Base-by-base conservation (phyloP, 768 basidiomycete species). In the Suillus hirtellus region DNA sequence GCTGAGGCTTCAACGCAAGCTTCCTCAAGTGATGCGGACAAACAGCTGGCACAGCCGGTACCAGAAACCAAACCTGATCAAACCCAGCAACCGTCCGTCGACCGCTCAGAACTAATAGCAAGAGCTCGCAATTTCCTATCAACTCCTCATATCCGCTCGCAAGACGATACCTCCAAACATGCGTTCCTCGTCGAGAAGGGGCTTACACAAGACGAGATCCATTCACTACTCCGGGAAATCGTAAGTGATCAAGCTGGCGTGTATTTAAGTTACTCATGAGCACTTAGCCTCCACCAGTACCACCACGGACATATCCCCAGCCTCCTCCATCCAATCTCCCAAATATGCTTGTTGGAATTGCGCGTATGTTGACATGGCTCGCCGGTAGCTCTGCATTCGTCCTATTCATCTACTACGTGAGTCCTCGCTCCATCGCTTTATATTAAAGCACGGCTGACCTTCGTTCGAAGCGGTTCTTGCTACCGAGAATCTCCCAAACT, bases 271-370 rank as follows among this genome's bases (percentile, higher is more conserved):
- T 14, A 19, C 49, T 52, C n/a, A 49, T 58, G 61, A 27, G n/a
- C 38, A 72, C 72, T 17, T 70, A 77, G 69, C 68, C 73, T 12
- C 89, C 88, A 10, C 63, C 73, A 6, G 74, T 93, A 42, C 90
- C 90, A 21, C 89, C 90, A 0, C 82, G 89, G 66, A 86, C 87
- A 55, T 93, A 93, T 68, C 90, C 90, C 4, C 84, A 83, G 64
- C 82, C 80, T 12, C 84, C 86, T 5, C 89, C 89, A 3, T 92
- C 90, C 3, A 85, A 83, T 67, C 75, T 93, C 1, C 90, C 90
- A 0, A 80, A 81, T 52, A 80, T 92, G 44, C 76, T 93, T n/a
- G 72, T 86, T 12, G 89, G 87, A 3, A 74, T 87, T 19, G 74
- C 79, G 31, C 82, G 89, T 49, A 74, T 91, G 21, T 81, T 89